Evolutionary conservation across 768 basidiomycete genomes (phyloP).

Genomic region (Pleurotus platypus): DNA sequence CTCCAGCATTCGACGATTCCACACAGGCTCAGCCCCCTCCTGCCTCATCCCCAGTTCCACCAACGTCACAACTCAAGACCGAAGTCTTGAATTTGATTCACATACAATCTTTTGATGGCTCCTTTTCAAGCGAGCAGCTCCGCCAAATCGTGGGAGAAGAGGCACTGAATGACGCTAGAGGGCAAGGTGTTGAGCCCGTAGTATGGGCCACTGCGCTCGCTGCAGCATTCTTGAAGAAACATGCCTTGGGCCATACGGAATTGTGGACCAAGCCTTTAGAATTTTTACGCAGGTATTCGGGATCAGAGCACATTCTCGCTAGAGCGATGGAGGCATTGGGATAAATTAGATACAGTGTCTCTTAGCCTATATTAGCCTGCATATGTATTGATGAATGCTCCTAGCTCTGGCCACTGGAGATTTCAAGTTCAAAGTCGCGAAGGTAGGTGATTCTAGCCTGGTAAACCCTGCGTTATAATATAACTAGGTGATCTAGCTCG

Average conservation of each 20-base stretch:
- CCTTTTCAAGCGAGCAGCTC: slow-evolving; percentile 34
- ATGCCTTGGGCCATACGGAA: slow-evolving; percentile 9
- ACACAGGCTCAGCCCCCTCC: background rate
- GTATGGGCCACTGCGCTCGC: slow-evolving; percentile 49
- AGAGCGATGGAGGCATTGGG: background rate
- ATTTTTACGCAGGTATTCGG: background rate
- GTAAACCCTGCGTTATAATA: too few relatives aligned
- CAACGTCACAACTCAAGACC: slow-evolving; percentile 11
- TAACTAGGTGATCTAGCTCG: background rate
- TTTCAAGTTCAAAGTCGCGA: too few relatives aligned
- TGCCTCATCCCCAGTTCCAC: slow-evolving; percentile 13
- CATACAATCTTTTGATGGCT: slow-evolving; percentile 44
- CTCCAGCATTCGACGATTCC: slow-evolving; percentile 9
- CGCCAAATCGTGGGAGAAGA: slow-evolving; percentile 30
- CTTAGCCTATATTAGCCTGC: background rate
- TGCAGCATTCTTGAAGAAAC: slow-evolving; percentile 40
- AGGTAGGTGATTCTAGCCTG: too few relatives aligned
- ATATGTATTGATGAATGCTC: background rate
- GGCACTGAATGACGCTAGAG: slow-evolving; percentile 26
- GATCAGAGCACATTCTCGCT: background rate
- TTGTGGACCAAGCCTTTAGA: background rate
- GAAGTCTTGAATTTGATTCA: slow-evolving; percentile 32
- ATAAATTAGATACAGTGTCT: background rate
- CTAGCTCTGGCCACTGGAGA: background rate
- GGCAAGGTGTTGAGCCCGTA: slow-evolving; percentile 24